These are phyloP conservation scores for Obba rivulosa DNA, from an alignment of 768 basidiomycete species.

Conservation along the genomic window DNA sequence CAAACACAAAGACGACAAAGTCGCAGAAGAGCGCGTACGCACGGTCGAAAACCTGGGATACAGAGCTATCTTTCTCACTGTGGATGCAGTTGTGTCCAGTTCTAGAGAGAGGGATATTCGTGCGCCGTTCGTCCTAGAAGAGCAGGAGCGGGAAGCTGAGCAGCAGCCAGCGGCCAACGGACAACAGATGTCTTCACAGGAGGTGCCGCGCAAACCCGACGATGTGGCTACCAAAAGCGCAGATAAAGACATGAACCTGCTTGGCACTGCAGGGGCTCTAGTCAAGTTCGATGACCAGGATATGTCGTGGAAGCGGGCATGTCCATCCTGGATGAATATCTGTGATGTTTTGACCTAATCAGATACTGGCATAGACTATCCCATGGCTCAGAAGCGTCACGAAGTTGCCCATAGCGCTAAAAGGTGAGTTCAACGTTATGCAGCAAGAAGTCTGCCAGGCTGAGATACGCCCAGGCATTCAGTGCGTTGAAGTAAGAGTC, in stretches of 20 bases:
- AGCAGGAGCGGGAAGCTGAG: constrained; percentile 22
- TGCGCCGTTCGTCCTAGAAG: constrained; percentile 52
- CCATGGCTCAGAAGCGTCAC: constrained; percentile 70
- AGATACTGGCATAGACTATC: constrained; percentile 46
- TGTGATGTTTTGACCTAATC: not conserved
- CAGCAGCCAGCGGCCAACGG: constrained; percentile 4
- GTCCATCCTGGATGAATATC: not conserved
- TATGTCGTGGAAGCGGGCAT: constrained; percentile 73
- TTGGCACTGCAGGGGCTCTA: constrained; percentile 66
- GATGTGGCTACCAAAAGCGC: constrained; percentile 25
- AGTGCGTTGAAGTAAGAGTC: constrained; percentile 59
- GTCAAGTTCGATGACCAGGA: constrained; percentile 62
- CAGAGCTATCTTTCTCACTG: constrained; percentile 87
- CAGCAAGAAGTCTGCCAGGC: too few species aligned
- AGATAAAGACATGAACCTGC: constrained; percentile 31
- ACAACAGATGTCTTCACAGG: constrained; percentile 16
- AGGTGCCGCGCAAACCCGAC: constrained; percentile 17
- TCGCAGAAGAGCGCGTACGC: constrained; percentile 64
- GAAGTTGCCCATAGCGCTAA: constrained; percentile 66
- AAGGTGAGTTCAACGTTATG: constrained; percentile 39
- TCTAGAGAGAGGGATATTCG: constrained; percentile 76
- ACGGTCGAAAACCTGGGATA: constrained; percentile 72
- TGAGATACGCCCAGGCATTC: constrained; percentile 48
- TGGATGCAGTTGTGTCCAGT: constrained; percentile 77
- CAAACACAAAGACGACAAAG: constrained; percentile 63